Conservation (phyloP, 2,329 filamentous ascomycete genomes). For the Fusarium nematophilum region DNA sequence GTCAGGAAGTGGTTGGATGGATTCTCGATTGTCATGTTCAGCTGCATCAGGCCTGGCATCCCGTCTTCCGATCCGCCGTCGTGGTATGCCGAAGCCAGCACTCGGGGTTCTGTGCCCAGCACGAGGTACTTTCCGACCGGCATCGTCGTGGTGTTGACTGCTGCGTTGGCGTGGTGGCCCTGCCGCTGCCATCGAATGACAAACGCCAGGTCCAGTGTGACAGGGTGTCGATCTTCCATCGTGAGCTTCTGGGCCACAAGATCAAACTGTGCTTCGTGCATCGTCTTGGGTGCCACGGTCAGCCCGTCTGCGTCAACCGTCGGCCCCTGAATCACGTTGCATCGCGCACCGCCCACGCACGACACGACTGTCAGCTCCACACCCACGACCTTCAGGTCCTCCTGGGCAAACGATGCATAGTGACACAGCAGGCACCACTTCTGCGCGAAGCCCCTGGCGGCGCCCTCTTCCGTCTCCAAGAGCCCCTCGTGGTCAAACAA, state of each 20-base stretch:
- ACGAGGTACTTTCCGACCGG: slow-evolving; percentile 84
- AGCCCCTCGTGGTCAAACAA: slow-evolving; percentile 76
- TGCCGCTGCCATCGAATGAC: slow-evolving; percentile 81
- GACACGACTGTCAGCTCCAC: slow-evolving; percentile 71
- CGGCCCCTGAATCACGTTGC: slow-evolving; percentile 57
- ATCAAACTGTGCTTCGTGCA: slow-evolving; percentile 78
- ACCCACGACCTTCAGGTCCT: slow-evolving; percentile 73
- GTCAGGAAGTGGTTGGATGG: slow-evolving; percentile 94
- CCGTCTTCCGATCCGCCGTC: slow-evolving; percentile 44
- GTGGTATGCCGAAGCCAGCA: slow-evolving; percentile 72
- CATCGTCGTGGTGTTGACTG: slow-evolving; percentile 73
- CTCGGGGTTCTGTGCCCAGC: slow-evolving; percentile 86
- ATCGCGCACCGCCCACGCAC: slow-evolving; percentile 71
- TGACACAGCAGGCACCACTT: slow-evolving; percentile 82
- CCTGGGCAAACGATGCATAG: slow-evolving; percentile 81
- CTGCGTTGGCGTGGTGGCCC: slow-evolving; percentile 42
- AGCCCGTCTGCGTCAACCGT: slow-evolving; percentile 55
- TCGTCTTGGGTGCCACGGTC: slow-evolving; percentile 71
- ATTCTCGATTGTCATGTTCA: slow-evolving; percentile 83
- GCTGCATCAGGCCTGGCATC: slow-evolving; percentile 53
- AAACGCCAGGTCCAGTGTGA: slow-evolving; percentile 79
- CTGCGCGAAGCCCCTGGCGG: slow-evolving; percentile 75
- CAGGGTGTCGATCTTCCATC: slow-evolving; percentile 83
- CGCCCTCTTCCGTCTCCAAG: slow-evolving; percentile 47
- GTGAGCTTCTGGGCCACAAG: slow-evolving; percentile 79